phyloP scores from a whole-genome alignment of 176 grass and related monocot genomes.

The Poa annua region DNA sequence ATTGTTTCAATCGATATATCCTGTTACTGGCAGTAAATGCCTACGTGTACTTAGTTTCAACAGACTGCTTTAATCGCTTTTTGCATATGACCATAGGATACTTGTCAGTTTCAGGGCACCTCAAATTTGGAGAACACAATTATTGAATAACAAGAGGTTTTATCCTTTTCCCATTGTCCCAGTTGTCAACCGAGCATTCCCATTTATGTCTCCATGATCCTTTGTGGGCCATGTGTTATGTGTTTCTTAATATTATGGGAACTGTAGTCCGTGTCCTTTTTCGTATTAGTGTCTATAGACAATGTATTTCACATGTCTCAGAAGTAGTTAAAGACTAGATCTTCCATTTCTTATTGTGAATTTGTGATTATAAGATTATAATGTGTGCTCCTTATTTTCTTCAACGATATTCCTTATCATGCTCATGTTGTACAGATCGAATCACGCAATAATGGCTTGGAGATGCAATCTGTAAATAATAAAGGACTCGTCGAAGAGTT shows the following conservation, averaged over 20 bases:
- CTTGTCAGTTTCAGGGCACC: not conserved
- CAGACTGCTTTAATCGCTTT: too few relatives aligned
- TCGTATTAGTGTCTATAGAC: not conserved
- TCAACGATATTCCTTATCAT: conserved; percentile 20
- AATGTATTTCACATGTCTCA: conserved; percentile 24
- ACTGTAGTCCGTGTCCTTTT: not conserved
- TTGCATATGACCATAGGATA: not conserved
- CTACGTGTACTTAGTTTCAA: conserved; percentile 26
- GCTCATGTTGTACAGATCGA: conserved; percentile 76
- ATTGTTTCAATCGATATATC: not conserved
- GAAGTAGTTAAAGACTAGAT: not conserved
- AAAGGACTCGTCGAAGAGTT: conserved; percentile 85
- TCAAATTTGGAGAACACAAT: not conserved
- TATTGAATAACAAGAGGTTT: not conserved
- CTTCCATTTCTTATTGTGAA: not conserved
- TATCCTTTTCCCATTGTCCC: not conserved
- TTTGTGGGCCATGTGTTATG: conserved; percentile 20
- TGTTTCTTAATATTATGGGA: not conserved
- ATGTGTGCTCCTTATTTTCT: conserved; percentile 3
- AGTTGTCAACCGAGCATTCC: not conserved
- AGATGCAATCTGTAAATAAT: conserved; percentile 91
- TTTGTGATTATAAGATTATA: not conserved
- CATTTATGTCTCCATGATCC: conserved; percentile 12
- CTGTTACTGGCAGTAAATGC: conserved; percentile 23
- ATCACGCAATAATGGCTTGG: conserved; percentile 91